Evolutionary conservation across 1,284 basidiomycete species (phyloP), one percentile per base, ranked within the genome.

Genomic region (Ceratobasidium sp.): DNA sequence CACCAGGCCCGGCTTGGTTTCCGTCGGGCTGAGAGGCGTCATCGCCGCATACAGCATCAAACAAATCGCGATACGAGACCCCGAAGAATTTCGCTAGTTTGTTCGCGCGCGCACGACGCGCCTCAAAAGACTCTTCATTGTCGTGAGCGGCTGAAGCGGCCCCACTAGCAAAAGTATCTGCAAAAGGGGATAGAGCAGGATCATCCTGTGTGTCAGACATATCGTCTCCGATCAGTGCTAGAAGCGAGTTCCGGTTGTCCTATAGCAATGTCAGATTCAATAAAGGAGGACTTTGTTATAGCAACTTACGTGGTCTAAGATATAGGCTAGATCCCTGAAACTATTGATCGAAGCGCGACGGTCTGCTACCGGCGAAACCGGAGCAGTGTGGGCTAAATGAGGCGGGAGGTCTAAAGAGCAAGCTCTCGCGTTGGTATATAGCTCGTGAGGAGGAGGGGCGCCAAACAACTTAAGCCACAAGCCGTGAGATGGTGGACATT

Each of bases 11-110:
- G n/a, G 65, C 28, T 15, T 28, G 54, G 17, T 23, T 69, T 20
- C 20, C 37, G n/a, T 35, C 35, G 23, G 17, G 13, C 26, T 45
- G 45, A 11, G 65, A 5, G n/a, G 23, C 54, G n/a, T 73, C 56
- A 20, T 73, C 68, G 8, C 35, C 39, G 45, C 68, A 74, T 5
- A 74, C 58, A 0, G 69, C 69, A 23, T 63, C 58, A 39, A 74
- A 74, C 35, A 74, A 45, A 23, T 74, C 69, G 11, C 69, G 69
- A 45, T 74, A 74, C 6, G 58, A 23, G 31, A 74, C 69, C 28
- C 69, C 69, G 33, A 74, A 74, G 39, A 74, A 74, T 42, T 74
- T 74, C 20, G 58, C 60, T 28, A 74, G 58, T 35, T 63, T 61
- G 45, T 13, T 33, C n/a, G 69, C 69, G 11, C 69, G 69, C n/a